Base-by-base conservation (phyloP, 176 grass and related monocot species). In the Oryza nivara region DNA sequence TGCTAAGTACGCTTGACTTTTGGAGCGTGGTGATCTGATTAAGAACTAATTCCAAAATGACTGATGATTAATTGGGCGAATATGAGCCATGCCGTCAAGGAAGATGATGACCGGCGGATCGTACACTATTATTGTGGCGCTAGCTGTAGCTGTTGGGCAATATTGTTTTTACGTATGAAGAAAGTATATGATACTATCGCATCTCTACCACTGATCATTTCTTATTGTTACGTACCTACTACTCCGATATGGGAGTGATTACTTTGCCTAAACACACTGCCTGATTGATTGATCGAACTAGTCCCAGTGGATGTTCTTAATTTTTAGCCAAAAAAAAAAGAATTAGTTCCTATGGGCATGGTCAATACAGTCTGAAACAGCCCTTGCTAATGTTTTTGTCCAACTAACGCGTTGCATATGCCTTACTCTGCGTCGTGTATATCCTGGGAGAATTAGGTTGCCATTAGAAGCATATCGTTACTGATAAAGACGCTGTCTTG, bases 261-360 rank as follows among this genome's bases (percentile, higher is more conserved):
- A 22, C 7, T 60, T 63, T 63, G 19, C 58, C 11, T 63, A 22
- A 63, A 22, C 58, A 23, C n/a, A 63, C 58, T 63, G 58, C 9
- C 56, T 60, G 19, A 22, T 60, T 20, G 56, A 60, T 60, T 8
- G 56, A 60, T 60, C 56, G 56, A 60, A 9, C 19, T n/a, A 60
- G 19, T 54, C 7, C 58, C 20, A 23, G 3, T 63, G 58, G n/a
- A 63, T 11, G 0, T 63, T 63, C n/a, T 23, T 49, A 49, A 48
- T 48, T 49, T 63, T 63, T 63, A 9, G n/a, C 19, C 9, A 16
- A 58, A 58, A 44, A n/a, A 58, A 44, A 54, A 23, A 61, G 26
- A 49, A 83, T 32, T 9, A n/a, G 80, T 72, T 88, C 30, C 8
- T 26, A 11, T 30, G 74, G 74, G 45, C 13, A 12, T 69, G 64